Base-by-base conservation (phyloP, 2,329 filamentous ascomycete genomes). In the Claviceps arundinis region DNA sequence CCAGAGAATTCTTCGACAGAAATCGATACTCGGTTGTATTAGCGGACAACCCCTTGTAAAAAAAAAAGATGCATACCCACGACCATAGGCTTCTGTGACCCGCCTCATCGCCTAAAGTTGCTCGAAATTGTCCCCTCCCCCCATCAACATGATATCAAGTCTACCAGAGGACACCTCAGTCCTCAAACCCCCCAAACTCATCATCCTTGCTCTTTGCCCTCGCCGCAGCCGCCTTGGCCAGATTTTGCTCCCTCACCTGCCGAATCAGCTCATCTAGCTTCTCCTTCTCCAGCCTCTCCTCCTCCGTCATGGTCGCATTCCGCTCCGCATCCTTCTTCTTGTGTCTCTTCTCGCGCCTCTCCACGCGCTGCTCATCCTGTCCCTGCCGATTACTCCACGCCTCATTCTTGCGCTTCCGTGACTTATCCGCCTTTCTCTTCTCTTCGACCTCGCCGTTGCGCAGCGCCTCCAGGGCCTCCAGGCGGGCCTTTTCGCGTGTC, bases 301-400 rank as follows among this genome's bases (percentile, higher is more conserved):
- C 79, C 3, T 84, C 80, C n/a, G 80, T 86, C 79, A 91, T 82
- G 54, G 73, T 75, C 34, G 78, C 75, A 62, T 75, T 69, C 56
- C 73, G 72, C 64, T 84, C 80, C 9, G 80, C 78, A 56, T 89
- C 83, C 54, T 77, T 75, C 64, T 76, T 80, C 59, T 78, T 75
- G 55, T 74, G 75, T 62, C 80, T 80, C 71, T 81, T 83, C 58
- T 87, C 84, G 51, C 81, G 73, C 54, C 81, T 75, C 58, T 74
- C 75, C 48, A 75, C 72, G 50, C 82, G 79, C 54, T 77, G 70
- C 24, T 82, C 82, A 60, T 84, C 83, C 59, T 75, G 73, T 56
- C 85, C 85, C 22, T 76, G 71, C 64, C 87, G 86, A 53, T 74
- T 77, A 65, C 85, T 90, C 85, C 86, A 90, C 1, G 86, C 79